These are phyloP conservation scores for Citrus glauca DNA, from an alignment of 345 rosid genomes.

Conservation along the genomic window DNA sequence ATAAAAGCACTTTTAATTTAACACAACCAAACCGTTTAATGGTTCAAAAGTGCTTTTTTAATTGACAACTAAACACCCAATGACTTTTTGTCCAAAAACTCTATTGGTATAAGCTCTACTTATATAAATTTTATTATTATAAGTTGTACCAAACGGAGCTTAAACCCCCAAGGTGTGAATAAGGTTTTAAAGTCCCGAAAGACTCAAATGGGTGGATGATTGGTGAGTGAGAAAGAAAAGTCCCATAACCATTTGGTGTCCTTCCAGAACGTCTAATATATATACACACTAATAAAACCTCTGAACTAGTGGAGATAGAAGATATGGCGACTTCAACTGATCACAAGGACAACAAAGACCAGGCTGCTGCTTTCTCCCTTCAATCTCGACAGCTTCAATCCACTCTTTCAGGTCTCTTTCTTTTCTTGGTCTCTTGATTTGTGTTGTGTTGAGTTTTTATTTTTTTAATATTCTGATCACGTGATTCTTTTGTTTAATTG, in stretches of 20 bases:
- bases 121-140: too few species aligned
- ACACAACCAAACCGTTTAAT: too few species aligned
- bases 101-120: too few species aligned
- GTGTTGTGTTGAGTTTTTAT: background rate
- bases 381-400: conserved; percentile 50
- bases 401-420: conserved; percentile 34
- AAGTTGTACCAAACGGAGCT: too few species aligned
- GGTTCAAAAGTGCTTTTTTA: too few species aligned
- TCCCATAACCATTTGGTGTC: background rate
- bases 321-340: conserved; percentile 4
- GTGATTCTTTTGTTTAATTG: background rate
- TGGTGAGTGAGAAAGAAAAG: background rate
- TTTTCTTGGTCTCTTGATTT: background rate
- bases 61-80: too few species aligned
- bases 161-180: background rate
- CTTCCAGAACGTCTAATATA: background rate
- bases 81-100: too few species aligned
- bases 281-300: background rate
- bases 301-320: background rate
- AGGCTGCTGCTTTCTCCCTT: conserved; percentile 12
- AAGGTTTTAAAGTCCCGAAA: background rate
- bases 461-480: background rate
- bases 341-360: background rate
- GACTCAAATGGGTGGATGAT: background rate
- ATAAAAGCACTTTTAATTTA: too few species aligned